phyloP scores from a whole-genome alignment of 495 filamentous ascomycete species.

The Opeltia flavorubescens region DNA sequence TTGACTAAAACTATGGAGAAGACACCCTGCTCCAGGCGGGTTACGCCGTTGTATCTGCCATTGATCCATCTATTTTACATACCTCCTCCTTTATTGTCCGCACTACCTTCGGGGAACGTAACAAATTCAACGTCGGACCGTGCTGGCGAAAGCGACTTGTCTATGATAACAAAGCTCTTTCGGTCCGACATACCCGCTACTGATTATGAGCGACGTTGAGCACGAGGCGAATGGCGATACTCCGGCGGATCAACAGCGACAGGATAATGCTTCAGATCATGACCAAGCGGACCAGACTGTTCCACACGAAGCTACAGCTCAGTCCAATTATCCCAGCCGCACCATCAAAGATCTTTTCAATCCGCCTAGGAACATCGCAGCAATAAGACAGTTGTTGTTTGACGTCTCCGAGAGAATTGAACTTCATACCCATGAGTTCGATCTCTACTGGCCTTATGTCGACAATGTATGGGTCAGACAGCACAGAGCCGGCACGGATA shows the following conservation, averaged over 20 bases:
- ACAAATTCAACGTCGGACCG: not conserved
- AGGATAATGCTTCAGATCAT: too few relatives aligned
- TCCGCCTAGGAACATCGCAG: slow-evolving; percentile 29
- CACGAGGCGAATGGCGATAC: not conserved
- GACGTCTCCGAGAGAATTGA: slow-evolving; percentile 39
- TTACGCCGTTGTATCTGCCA: not conserved
- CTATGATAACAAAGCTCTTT: not conserved
- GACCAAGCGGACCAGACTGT: too few relatives aligned
- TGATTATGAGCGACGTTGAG: not conserved
- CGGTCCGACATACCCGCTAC: not conserved
- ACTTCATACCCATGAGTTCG: slow-evolving; percentile 35
- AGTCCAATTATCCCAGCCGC: slow-evolving; percentile 6
- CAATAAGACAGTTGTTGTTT: slow-evolving; percentile 33
- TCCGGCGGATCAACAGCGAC: not conserved
- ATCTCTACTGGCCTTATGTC: slow-evolving; percentile 40
- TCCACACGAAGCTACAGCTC: not conserved
- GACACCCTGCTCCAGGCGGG: not conserved
- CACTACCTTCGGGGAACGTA: not conserved
- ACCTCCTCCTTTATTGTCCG: not conserved
- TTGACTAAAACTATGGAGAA: not conserved
- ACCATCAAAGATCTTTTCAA: slow-evolving; percentile 18
- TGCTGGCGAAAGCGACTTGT: too few relatives aligned
- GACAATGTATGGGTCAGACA: slow-evolving; percentile 42
- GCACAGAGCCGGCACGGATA: slow-evolving; percentile 32
- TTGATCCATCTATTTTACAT: not conserved